A percentile compares a stretch with the other conserved stretches of the same genome.
Evolutionary conservation across 176 grass and related monocot genomes (phyloP).

Genomic region (Aegilops tauschii): DNA sequence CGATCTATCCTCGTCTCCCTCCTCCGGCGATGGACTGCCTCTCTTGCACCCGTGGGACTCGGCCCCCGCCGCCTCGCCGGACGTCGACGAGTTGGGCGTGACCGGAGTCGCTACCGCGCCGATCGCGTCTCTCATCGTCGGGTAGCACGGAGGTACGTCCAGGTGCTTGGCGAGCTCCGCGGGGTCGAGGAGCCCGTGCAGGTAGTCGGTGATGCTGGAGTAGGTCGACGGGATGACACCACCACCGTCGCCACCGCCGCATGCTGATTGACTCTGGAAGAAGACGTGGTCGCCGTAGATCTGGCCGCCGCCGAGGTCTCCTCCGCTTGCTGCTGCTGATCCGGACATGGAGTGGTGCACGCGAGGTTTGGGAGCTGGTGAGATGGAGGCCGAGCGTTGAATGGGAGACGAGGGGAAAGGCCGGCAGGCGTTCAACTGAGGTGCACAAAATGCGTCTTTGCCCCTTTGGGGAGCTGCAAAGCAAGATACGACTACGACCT

Average conservation of each 20-base stretch:
- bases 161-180: neutral
- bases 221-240: too few species aligned
- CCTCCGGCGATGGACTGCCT: neutral
- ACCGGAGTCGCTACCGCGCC: neutral
- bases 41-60: conserved; percentile 5
- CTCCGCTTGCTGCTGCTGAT: neutral
- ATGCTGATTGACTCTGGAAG: too few species aligned
- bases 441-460: neutral
- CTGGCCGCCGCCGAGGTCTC: too few species aligned
- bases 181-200: neutral
- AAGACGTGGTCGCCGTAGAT: too few species aligned
- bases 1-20: conserved; percentile 16
- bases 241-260: too few species aligned
- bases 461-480: too few species aligned
- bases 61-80: conserved; percentile 13
- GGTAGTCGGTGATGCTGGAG: too few species aligned
- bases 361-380: neutral
- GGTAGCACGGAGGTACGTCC: neutral
- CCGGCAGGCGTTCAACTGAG: too few species aligned
- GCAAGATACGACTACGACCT: too few species aligned
- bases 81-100: conserved; percentile 43
- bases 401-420: neutral
- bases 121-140: neutral
- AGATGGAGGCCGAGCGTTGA: neutral
- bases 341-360: neutral